Percentiles rank a stretch among this genome's conserved stretches.
Evolutionary conservation across 805 yeast genomes (phyloP).

Genomic region (Kodamaea kakaduensis): DNA sequence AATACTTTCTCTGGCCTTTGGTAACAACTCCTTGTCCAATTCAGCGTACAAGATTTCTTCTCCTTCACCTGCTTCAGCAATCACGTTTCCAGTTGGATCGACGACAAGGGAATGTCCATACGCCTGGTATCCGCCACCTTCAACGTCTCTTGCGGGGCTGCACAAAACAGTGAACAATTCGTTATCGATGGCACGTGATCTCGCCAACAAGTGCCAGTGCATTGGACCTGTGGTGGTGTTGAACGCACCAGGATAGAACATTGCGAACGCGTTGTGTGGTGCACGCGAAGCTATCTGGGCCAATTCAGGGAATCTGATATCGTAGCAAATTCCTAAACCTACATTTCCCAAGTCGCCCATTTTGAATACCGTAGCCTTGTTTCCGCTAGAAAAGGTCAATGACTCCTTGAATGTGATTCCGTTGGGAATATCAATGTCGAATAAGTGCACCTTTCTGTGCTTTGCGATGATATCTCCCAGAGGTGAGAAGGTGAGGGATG

Average conservation of each 20-base stretch:
- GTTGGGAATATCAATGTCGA: constrained; percentile 89
- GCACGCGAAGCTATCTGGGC: constrained; percentile 64
- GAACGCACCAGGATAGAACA: constrained; percentile 82
- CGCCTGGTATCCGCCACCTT: constrained; percentile 43
- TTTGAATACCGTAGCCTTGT: constrained; percentile 73
- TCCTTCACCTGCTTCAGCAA: constrained; percentile 45
- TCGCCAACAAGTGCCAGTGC: constrained; percentile 76
- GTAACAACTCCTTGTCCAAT: constrained; percentile 35
- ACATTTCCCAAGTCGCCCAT: constrained; percentile 62
- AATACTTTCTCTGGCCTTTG: constrained; percentile 38
- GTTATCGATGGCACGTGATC: constrained; percentile 72
- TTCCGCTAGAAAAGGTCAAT: constrained; percentile 69
- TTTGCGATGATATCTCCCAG: constrained; percentile 76
- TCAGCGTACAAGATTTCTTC: constrained; percentile 42
- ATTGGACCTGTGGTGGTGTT: constrained; percentile 81
- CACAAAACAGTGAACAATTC: constrained; percentile 71
- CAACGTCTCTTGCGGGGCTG: constrained; percentile 79
- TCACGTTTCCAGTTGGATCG: constrained; percentile 39
- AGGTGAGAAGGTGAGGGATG: constrained; percentile 54
- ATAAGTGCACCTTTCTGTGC: constrained; percentile 87
- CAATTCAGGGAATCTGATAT: constrained; percentile 75
- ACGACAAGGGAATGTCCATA: constrained; percentile 44
- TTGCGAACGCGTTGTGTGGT: constrained; percentile 62
- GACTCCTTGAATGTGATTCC: constrained; percentile 88
- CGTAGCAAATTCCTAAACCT: constrained; percentile 86